These are phyloP conservation scores for Xylaria sp. DNA, from an alignment of 2,329 filamentous ascomycete species.

Conservation along the genomic window DNA sequence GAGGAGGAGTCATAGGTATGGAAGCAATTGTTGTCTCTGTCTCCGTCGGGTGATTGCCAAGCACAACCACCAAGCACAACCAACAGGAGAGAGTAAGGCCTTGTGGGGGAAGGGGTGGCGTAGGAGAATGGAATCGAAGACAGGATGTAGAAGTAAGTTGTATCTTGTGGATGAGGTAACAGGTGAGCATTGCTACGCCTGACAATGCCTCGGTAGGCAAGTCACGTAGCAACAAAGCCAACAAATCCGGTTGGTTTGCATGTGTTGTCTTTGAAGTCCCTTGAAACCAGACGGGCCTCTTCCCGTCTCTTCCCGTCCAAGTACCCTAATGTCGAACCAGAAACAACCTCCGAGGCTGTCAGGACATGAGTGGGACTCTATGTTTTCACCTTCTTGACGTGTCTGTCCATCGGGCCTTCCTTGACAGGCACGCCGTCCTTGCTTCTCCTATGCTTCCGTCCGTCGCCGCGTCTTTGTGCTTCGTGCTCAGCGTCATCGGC, in stretches of 20 bases:
- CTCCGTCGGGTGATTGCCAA: not conserved
- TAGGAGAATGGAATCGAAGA: not conserved
- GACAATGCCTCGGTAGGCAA: too few relatives aligned
- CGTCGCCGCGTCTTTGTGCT: constrained; percentile 5
- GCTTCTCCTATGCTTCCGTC: constrained; percentile 24
- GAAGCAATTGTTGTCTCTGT: not conserved
- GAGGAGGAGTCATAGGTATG: not conserved
- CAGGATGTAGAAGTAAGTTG: not conserved
- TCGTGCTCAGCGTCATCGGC: constrained; percentile 30
- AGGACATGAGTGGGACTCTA: too few relatives aligned
- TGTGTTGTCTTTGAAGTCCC: not conserved
- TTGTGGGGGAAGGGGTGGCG: not conserved
- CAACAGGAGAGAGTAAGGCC: not conserved
- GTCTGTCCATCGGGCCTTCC: constrained; percentile 38
- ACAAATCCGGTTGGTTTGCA: not conserved
- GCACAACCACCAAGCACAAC: not conserved
- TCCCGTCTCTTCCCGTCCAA: too few relatives aligned
- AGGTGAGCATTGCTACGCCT: too few relatives aligned
- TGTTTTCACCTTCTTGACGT: constrained; percentile 36
- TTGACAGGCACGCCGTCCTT: constrained; percentile 22
- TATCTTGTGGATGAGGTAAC: too few relatives aligned
- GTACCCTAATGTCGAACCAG: too few relatives aligned
- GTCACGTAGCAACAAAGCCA: too few relatives aligned
- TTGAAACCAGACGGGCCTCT: not conserved
- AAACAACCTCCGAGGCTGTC: too few relatives aligned